Conservation (phyloP, 164 flowering plant species). For the Vitis rotundifolia region DNA sequence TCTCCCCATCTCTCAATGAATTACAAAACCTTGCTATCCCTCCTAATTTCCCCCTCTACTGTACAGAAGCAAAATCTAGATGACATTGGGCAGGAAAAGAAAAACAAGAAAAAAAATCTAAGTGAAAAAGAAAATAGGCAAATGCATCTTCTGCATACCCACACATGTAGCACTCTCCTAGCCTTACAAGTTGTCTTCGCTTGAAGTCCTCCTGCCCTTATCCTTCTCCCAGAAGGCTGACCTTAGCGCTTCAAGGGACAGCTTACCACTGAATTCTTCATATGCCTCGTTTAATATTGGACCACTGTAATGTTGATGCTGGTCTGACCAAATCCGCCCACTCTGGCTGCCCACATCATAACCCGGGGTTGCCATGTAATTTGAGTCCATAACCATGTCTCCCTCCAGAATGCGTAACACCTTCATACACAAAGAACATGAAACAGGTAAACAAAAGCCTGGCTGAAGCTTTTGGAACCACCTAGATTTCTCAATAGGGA, state of each 20-base stretch:
- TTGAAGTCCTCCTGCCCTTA: slow-evolving; percentile 29
- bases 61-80: slow-evolving; percentile 25
- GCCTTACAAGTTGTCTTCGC: slow-evolving; percentile 22
- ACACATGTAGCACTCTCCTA: slow-evolving; percentile 4
- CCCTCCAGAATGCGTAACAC: slow-evolving; percentile 80
- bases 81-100: neutral
- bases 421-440: slow-evolving; percentile 25
- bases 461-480: neutral
- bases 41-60: slow-evolving; percentile 10
- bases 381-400: slow-evolving; percentile 70
- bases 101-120: neutral
- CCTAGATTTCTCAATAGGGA: neutral
- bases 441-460: neutral
- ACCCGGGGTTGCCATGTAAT: slow-evolving; percentile 56
- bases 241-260: slow-evolving; percentile 34
- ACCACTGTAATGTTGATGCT: slow-evolving; percentile 46
- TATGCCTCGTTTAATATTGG: slow-evolving; percentile 35
- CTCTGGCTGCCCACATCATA: slow-evolving; percentile 66
- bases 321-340: slow-evolving; percentile 61
- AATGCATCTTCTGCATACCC: neutral
- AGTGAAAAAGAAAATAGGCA: neutral
- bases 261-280: slow-evolving; percentile 43
- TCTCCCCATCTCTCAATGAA: slow-evolving; percentile 5
- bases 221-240: slow-evolving; percentile 39
- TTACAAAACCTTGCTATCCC: slow-evolving; percentile 14